A percentile compares a stretch with the other conserved stretches of the same genome.
phyloP scores from a whole-genome alignment of 2,329 filamentous ascomycete genomes.

The Xylariaceae sp. region DNA sequence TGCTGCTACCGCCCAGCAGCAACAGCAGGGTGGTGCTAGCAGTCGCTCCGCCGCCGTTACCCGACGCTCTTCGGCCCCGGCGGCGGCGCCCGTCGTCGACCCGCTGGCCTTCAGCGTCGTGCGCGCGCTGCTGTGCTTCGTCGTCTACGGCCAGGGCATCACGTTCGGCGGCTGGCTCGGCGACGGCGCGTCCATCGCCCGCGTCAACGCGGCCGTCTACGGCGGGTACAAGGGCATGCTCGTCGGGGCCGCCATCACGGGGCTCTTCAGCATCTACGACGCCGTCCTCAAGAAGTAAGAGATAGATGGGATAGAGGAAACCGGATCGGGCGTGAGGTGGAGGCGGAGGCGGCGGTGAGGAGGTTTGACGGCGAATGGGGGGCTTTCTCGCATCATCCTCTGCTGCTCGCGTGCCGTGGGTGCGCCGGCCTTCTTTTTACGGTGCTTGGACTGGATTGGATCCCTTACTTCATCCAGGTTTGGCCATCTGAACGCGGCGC shows the following conservation, averaged over 20 bases:
- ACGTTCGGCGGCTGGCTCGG: slow-evolving; percentile 53
- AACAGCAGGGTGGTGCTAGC: not conserved
- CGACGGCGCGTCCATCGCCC: slow-evolving; percentile 48
- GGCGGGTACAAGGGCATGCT: slow-evolving; percentile 65
- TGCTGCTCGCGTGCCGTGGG: too few relatives aligned
- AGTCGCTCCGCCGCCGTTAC: slow-evolving; percentile 33
- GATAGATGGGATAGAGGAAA: too few relatives aligned
- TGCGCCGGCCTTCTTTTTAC: too few relatives aligned
- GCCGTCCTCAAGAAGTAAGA: slow-evolving; percentile 65
- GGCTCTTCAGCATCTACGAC: slow-evolving; percentile 66
- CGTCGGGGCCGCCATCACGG: slow-evolving; percentile 60
- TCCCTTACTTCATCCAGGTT: too few relatives aligned
- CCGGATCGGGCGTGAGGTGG: too few relatives aligned
- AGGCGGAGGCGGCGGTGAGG: too few relatives aligned
- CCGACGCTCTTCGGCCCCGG: slow-evolving; percentile 32
- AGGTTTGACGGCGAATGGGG: too few relatives aligned
- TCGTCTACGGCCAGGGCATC: slow-evolving; percentile 66
- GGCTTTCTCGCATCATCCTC: too few relatives aligned
- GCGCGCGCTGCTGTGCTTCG: slow-evolving; percentile 74
- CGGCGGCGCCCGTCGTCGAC: slow-evolving; percentile 59
- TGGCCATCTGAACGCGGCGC: too few relatives aligned
- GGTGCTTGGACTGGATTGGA: not conserved
- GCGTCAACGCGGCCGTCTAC: slow-evolving; percentile 60
- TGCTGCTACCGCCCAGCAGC: slow-evolving; percentile 5
- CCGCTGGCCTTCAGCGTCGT: slow-evolving; percentile 84